Conservation (phyloP, 345 rosid genomes). For the Adansonia digitata region DNA sequence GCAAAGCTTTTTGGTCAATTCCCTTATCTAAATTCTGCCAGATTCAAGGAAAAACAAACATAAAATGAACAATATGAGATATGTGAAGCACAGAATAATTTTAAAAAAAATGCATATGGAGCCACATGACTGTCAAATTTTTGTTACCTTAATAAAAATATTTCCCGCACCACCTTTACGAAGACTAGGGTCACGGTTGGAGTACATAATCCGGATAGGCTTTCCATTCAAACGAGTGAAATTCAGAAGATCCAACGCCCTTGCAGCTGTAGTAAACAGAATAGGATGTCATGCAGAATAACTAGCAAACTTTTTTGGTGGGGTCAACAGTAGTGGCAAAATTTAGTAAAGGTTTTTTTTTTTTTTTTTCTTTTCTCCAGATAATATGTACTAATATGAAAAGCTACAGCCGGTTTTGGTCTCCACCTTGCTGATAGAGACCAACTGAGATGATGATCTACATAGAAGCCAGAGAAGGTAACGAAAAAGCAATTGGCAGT, state of each 20-base stretch:
- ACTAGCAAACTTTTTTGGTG: not conserved
- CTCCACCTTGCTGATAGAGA: not conserved
- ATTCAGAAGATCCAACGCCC: conserved; percentile 75
- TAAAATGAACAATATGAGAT: not conserved
- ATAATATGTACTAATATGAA: not conserved
- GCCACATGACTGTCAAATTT: not conserved
- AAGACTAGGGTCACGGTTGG: conserved; percentile 85
- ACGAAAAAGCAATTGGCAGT: not conserved
- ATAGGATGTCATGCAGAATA: not conserved
- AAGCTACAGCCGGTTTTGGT: not conserved
- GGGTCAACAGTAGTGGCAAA: not conserved
- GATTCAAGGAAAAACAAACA: conserved; percentile 1
- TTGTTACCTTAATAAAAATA: conserved; percentile 74
- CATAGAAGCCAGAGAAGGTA: not conserved
- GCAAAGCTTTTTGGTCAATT: conserved; percentile 85
- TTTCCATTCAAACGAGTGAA: conserved; percentile 63
- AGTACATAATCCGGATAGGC: conserved; percentile 81
- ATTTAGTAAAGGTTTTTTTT: too few species aligned
- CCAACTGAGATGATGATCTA: not conserved
- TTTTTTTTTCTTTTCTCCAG: too few species aligned
- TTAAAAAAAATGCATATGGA: not conserved
- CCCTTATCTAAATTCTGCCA: conserved; percentile 80
- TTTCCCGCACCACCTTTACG: conserved; percentile 95
- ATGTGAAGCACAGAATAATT: not conserved
- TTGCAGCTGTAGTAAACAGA: conserved; percentile 53